Percentiles rank a stretch among this genome's conserved stretches.
These are phyloP conservation scores for Polychaeton citri DNA, from an alignment of 2,329 filamentous ascomycete genomes.

Conservation along the genomic window DNA sequence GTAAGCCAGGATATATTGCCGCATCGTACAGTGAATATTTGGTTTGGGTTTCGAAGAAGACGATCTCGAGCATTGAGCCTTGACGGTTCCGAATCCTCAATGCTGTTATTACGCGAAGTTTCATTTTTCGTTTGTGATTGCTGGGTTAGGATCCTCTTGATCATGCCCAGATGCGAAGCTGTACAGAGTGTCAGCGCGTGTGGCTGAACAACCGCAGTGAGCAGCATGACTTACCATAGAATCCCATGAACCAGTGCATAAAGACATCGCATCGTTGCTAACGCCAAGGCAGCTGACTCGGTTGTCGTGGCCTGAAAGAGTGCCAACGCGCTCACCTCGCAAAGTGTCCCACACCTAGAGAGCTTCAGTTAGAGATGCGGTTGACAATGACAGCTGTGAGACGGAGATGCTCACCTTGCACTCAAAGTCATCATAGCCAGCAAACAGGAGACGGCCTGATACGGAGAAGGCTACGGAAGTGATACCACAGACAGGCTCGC, in stretches of 20 bases:
- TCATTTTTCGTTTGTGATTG: too few relatives aligned
- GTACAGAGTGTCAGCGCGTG: constrained; percentile 9
- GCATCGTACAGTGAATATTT: too few relatives aligned
- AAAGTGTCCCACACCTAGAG: constrained; percentile 91
- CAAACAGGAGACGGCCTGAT: constrained; percentile 86
- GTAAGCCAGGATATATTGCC: too few relatives aligned
- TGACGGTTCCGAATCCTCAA: too few relatives aligned
- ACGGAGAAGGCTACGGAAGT: constrained; percentile 97
- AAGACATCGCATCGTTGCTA: constrained; percentile 96
- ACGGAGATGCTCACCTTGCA: constrained; percentile 78
- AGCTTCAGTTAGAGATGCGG: constrained; percentile 11
- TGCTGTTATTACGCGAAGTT: too few relatives aligned
- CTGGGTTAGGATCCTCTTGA: constrained; percentile 1
- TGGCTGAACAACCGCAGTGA: background rate
- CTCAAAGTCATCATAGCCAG: constrained; percentile 97
- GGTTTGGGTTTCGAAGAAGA: too few relatives aligned
- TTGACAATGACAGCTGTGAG: background rate
- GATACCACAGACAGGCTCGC: constrained; percentile 93
- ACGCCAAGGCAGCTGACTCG: constrained; percentile 96
- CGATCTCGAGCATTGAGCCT: too few relatives aligned
- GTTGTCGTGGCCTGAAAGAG: constrained; percentile 94
- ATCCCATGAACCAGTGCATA: constrained; percentile 99
- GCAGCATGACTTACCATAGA: constrained; percentile 63
- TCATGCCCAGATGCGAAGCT: constrained; percentile 42
- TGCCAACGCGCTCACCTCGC: constrained; percentile 91